phyloP scores from a whole-genome alignment of 352 stramenopile species.

The Pythium graminicola region DNA sequence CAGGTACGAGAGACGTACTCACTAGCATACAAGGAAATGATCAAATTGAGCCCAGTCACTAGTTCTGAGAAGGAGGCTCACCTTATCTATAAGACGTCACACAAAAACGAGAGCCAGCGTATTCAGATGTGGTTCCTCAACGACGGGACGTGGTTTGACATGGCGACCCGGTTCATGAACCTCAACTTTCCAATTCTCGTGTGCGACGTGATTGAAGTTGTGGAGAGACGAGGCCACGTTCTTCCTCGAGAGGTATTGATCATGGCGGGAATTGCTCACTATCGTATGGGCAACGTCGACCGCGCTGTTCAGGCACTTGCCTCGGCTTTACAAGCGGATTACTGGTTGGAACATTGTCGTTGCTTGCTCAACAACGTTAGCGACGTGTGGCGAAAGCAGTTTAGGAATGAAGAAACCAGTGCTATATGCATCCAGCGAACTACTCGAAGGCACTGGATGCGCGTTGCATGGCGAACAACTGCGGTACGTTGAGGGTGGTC shows the following conservation, averaged over 20 bases:
- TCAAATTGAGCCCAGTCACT: constrained; percentile 36
- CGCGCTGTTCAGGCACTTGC: constrained; percentile 27
- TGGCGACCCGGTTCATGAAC: constrained; percentile 37
- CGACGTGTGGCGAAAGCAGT: constrained; percentile 35
- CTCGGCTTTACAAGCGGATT: constrained; percentile 36
- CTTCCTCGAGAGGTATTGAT: constrained; percentile 30
- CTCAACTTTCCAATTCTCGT: constrained; percentile 47
- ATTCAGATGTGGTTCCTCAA: constrained; percentile 52
- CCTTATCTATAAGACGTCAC: constrained; percentile 48
- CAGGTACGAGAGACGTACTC: constrained; percentile 40
- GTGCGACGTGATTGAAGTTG: constrained; percentile 25
- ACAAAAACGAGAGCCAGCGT: constrained; percentile 57
- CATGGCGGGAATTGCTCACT: constrained; percentile 33
- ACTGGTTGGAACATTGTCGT: constrained; percentile 38
- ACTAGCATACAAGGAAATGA: constrained; percentile 54
- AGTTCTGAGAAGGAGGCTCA: constrained; percentile 50
- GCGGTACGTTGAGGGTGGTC: constrained; percentile 21
- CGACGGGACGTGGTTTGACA: constrained; percentile 48
- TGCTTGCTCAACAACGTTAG: constrained; percentile 39
- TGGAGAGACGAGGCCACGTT: constrained; percentile 14
- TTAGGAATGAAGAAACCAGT: constrained; percentile 32
- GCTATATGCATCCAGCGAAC: constrained; percentile 32
- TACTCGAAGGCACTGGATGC: constrained; percentile 16
- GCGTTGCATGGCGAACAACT: constrained; percentile 17
- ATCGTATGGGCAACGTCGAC: constrained; percentile 31